A percentile compares a stretch with the other conserved stretches of the same genome.
phyloP scores from a whole-genome alignment of 371 early-diverging fungal genomes.

The Haplosporangium sp. region DNA sequence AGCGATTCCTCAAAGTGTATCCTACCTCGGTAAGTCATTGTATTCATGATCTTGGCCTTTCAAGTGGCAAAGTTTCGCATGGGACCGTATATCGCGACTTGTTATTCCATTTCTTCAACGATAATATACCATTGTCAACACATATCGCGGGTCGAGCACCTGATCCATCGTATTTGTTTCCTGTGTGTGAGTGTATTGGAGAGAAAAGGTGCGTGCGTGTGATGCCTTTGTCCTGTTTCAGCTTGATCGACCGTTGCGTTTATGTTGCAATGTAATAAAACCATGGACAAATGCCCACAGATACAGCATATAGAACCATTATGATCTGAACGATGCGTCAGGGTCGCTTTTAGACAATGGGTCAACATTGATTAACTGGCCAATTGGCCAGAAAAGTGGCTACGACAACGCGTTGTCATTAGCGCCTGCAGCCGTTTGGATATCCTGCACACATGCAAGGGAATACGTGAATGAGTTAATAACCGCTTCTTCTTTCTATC shows the following conservation, averaged over 20 bases:
- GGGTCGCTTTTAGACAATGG: no score
- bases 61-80: no score
- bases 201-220: no score
- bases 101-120: no score
- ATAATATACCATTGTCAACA: no score
- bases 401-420: neutral
- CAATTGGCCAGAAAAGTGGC: neutral
- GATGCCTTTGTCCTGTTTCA: neutral
- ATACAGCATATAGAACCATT: neutral
- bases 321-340: neutral
- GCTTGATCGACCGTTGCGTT: neutral
- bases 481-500: slow-evolving; percentile 11
- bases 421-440: no score
- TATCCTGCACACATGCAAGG: neutral
- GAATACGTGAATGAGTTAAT: slow-evolving; percentile 5
- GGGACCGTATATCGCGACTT: no score
- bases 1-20: slow-evolving; percentile 79
- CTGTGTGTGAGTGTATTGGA: no score
- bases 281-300: neutral
- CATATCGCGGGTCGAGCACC: no score
- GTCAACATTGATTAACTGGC: neutral
- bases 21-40: slow-evolving; percentile 85
- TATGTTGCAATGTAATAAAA: slow-evolving; percentile 6
- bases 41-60: no score
- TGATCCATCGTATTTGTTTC: no score